These are phyloP conservation scores for Madurella mycetomatis DNA, from an alignment of 2,329 filamentous ascomycete genomes.

Conservation along the genomic window DNA sequence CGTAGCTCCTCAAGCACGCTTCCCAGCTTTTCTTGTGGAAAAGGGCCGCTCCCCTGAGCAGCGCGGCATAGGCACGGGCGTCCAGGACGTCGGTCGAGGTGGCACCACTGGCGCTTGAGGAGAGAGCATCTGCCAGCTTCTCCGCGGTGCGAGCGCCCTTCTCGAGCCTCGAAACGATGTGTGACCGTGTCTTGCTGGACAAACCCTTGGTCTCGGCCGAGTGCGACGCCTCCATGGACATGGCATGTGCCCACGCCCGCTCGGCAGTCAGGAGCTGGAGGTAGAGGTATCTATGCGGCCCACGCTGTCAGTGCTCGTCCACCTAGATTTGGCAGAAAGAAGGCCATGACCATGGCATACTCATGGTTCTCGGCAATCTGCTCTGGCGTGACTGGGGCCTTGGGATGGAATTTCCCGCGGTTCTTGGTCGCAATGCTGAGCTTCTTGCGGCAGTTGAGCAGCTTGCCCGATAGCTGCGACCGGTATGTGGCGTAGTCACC, in stretches of 20 bases:
- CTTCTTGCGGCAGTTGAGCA: slow-evolving; percentile 80
- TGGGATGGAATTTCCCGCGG: slow-evolving; percentile 77
- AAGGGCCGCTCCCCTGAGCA: slow-evolving; percentile 69
- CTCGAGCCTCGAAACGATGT: slow-evolving; percentile 81
- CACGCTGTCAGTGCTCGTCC: slow-evolving; percentile 14
- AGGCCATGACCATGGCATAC: slow-evolving; percentile 45
- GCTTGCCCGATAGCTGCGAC: slow-evolving; percentile 69
- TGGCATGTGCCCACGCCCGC: slow-evolving; percentile 90
- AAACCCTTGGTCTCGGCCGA: slow-evolving; percentile 76
- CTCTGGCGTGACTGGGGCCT: slow-evolving; percentile 64
- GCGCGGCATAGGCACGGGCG: slow-evolving; percentile 75
- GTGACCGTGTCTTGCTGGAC: slow-evolving; percentile 71
- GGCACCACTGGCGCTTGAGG: slow-evolving; percentile 59
- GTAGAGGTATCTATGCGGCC: slow-evolving; percentile 58
- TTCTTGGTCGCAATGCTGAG: slow-evolving; percentile 79
- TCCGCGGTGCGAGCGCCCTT: slow-evolving; percentile 72
- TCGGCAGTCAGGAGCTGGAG: slow-evolving; percentile 84
- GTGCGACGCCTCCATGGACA: slow-evolving; percentile 86
- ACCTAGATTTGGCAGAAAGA: not conserved
- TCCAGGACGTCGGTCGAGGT: slow-evolving; percentile 71
- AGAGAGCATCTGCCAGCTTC: slow-evolving; percentile 61
- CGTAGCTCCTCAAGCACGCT: slow-evolving; percentile 68
- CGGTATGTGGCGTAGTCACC: slow-evolving; percentile 88
- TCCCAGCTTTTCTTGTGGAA: slow-evolving; percentile 91
- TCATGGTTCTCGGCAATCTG: slow-evolving; percentile 71